Conservation (phyloP, 1,284 basidiomycete species). For the Ganoderma lingzhi region DNA sequence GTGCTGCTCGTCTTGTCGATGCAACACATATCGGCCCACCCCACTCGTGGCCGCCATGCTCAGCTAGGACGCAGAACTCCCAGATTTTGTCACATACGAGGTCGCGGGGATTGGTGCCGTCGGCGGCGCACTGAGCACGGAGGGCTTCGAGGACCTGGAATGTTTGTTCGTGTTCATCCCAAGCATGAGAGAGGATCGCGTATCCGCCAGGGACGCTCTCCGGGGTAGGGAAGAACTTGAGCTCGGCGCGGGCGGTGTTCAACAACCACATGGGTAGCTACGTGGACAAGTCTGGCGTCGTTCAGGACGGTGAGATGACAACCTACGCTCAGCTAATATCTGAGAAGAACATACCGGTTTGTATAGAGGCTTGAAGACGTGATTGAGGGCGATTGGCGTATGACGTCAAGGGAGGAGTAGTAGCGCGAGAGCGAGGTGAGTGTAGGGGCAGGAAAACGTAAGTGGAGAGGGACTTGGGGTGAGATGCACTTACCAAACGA, state of each 20-base stretch:
- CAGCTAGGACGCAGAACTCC: background rate
- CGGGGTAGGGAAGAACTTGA: background rate
- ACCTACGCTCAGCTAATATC: too few relatives aligned
- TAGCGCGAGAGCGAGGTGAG: too few relatives aligned
- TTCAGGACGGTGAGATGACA: too few relatives aligned
- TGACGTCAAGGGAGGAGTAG: too few relatives aligned
- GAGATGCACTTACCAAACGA: too few relatives aligned
- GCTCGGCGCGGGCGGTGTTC: conserved; percentile 1
- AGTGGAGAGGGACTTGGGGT: too few relatives aligned
- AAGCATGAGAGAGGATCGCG: background rate
- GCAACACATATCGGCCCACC: conserved; percentile 5
- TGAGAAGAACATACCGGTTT: too few relatives aligned
- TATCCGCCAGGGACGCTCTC: conserved; percentile 1
- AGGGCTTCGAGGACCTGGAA: conserved; percentile 4
- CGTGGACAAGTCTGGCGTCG: too few relatives aligned
- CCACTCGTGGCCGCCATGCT: background rate
- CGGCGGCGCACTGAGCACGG: background rate
- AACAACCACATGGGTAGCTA: background rate
- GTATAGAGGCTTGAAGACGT: too few relatives aligned
- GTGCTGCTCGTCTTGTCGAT: conserved; percentile 12
- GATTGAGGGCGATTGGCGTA: too few relatives aligned
- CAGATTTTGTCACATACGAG: background rate
- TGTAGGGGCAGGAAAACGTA: too few relatives aligned
- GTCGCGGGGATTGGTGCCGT: background rate
- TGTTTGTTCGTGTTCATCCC: background rate